Evolutionary conservation across 2,329 filamentous ascomycete genomes (phyloP).

Genomic region (Talaromyces albobiverticillius): DNA sequence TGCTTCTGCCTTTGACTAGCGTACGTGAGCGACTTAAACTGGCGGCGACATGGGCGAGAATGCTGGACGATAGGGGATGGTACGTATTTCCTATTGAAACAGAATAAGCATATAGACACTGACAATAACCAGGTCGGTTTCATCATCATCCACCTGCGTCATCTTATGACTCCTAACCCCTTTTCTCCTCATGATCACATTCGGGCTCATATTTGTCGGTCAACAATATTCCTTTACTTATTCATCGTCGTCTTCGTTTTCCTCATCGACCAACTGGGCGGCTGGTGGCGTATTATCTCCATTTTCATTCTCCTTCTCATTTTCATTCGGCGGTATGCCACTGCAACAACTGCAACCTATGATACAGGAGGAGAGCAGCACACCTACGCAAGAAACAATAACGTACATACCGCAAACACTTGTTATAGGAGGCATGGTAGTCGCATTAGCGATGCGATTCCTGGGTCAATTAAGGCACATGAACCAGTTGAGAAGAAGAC

Average conservation of each 20-base stretch:
- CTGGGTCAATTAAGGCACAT: constrained; percentile 5
- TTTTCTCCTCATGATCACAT: constrained; percentile 32
- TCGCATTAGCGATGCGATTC: constrained; percentile 27
- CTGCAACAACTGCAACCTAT: neutral
- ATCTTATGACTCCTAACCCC: constrained; percentile 45
- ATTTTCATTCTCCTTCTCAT: constrained; percentile 24
- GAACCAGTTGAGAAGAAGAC: neutral
- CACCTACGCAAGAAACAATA: constrained; percentile 14
- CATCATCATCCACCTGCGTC: constrained; percentile 19
- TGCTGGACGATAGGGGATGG: constrained; percentile 69
- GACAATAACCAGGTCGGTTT: constrained; percentile 18
- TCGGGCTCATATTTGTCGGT: constrained; percentile 24
- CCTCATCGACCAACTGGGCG: constrained; percentile 24
- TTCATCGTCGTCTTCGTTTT: constrained; percentile 25
- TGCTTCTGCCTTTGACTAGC: constrained; percentile 67
- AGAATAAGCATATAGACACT: constrained; percentile 28
- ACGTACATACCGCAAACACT: constrained; percentile 31
- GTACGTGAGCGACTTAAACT: constrained; percentile 81
- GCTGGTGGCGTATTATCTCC: constrained; percentile 24
- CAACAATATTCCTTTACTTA: constrained; percentile 17
- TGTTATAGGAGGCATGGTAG: constrained; percentile 30
- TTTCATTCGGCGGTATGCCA: constrained; percentile 2
- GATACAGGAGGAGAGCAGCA: neutral
- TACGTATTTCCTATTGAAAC: constrained; percentile 45
- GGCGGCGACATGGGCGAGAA: constrained; percentile 72